phyloP scores from a whole-genome alignment of 441 rosid species.

The Pelargonium cotyledonis region DNA sequence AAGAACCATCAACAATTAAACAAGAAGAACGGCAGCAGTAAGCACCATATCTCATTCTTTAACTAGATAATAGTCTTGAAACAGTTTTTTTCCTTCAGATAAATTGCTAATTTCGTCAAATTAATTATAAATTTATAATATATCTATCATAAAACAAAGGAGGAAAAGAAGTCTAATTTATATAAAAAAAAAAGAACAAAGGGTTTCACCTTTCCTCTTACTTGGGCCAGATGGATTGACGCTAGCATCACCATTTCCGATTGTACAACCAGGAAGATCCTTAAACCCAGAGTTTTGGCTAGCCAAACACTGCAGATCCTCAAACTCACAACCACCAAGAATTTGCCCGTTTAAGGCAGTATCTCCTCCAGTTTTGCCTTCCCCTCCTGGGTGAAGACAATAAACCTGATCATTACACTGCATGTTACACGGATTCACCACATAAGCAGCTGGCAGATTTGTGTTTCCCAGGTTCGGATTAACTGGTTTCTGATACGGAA shows the following conservation, averaged over 20 bases:
- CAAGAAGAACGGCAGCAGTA: too few relatives aligned
- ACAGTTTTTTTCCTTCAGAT: too few relatives aligned
- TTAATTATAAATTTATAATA: too few relatives aligned
- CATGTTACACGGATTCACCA: slow-evolving; percentile 78
- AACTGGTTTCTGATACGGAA: slow-evolving; percentile 75
- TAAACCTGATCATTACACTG: slow-evolving; percentile 61
- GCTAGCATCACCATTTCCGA: slow-evolving; percentile 27
- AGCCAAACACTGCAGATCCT: slow-evolving; percentile 45
- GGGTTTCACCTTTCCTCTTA: slow-evolving; percentile 65
- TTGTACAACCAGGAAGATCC: slow-evolving; percentile 33
- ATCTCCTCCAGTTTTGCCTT: slow-evolving; percentile 47
- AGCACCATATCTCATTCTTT: too few relatives aligned
- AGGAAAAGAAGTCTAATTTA: too few relatives aligned
- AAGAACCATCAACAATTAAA: too few relatives aligned
- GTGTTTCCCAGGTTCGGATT: slow-evolving; percentile 33
- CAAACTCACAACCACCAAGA: slow-evolving; percentile 55
- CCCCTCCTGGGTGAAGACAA: slow-evolving; percentile 54
- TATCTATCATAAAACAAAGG: too few relatives aligned
- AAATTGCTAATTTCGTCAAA: too few relatives aligned
- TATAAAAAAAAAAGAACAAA: slow-evolving; percentile 6
- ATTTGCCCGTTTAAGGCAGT: slow-evolving; percentile 38
- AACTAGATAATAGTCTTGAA: too few relatives aligned
- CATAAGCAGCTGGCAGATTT: slow-evolving; percentile 36
- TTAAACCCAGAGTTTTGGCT: slow-evolving; percentile 38
- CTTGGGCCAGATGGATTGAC: slow-evolving; percentile 36